A percentile compares a stretch with the other conserved stretches of the same genome.
These are phyloP conservation scores for Melastoma candidum DNA, from an alignment of 441 rosid genomes.

Conservation along the genomic window DNA sequence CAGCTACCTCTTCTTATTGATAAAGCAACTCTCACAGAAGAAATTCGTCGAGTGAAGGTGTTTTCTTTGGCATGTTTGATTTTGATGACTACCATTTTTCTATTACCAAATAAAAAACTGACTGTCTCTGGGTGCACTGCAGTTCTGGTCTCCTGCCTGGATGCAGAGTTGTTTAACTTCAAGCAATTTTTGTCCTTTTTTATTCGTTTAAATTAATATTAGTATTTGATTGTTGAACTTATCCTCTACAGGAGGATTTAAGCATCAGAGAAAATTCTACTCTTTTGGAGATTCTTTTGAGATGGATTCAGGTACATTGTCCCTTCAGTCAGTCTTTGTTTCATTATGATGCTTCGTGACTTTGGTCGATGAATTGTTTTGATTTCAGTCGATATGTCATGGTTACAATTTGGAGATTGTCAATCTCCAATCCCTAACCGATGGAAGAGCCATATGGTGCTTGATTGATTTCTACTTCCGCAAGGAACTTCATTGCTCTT, in stretches of 20 bases:
- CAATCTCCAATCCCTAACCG: conserved; percentile 47
- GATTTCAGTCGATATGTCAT: conserved; percentile 53
- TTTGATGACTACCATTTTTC: conserved; percentile 1
- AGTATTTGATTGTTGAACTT: neutral
- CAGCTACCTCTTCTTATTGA: conserved; percentile 80
- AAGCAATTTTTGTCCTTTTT: conserved; percentile 5
- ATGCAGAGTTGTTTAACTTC: neutral
- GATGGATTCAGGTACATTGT: conserved; percentile 71
- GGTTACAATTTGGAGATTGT: conserved; percentile 46
- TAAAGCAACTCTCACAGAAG: conserved; percentile 39
- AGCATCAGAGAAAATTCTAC: conserved; percentile 18
- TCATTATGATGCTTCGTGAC: neutral
- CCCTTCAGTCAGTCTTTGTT: conserved; percentile 1
- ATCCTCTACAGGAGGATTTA: conserved; percentile 29
- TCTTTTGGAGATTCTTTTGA: conserved; percentile 57
- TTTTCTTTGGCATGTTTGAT: conserved; percentile 36
- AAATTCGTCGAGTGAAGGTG: conserved; percentile 45
- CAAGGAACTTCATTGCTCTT: conserved; percentile 60
- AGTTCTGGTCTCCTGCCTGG: conserved; percentile 1
- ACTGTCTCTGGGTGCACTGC: neutral
- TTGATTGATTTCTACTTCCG: conserved; percentile 85
- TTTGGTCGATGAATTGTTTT: neutral
- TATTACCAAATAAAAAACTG: no score
- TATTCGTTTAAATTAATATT: neutral
- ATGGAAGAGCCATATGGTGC: conserved; percentile 95